Evolutionary conservation across 2,329 filamentous ascomycete species (phyloP).

Genomic region (Xylaria sp.): DNA sequence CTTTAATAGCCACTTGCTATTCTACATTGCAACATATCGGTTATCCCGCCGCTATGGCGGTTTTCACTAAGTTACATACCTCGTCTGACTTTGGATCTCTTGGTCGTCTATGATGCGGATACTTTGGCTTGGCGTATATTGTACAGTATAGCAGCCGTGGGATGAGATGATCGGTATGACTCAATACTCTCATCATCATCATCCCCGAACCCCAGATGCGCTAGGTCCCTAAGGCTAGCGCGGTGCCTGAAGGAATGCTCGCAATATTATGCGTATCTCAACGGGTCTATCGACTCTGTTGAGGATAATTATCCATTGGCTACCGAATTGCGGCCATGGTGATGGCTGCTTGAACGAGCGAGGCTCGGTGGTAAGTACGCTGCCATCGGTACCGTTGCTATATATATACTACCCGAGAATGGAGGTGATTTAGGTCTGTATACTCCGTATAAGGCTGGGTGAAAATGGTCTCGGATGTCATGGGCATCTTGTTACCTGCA

Average conservation of each 20-base stretch:
- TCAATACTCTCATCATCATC: constrained; percentile 21
- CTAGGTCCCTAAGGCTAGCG: constrained; percentile 3
- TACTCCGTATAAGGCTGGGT: neutral
- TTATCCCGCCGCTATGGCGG: neutral
- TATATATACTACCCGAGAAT: neutral
- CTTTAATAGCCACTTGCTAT: neutral
- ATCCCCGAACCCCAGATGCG: constrained; percentile 20
- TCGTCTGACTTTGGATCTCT: neutral
- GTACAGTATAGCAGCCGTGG: neutral
- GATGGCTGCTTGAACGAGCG: no score
- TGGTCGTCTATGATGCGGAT: constrained; percentile 1
- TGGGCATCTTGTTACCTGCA: neutral
- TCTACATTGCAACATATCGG: neutral
- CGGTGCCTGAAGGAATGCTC: neutral
- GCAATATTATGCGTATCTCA: neutral
- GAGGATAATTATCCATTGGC: no score
- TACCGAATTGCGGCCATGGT: no score
- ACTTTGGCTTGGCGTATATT: constrained; percentile 2
- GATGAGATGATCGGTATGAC: constrained; percentile 27
- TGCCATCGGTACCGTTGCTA: neutral
- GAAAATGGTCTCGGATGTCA: neutral
- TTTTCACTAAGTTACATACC: neutral
- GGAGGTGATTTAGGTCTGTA: neutral
- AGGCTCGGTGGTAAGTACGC: neutral
- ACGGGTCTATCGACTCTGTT: neutral